Conservation (phyloP, 164 flowering plant species). For the Houttuynia cordata region DNA sequence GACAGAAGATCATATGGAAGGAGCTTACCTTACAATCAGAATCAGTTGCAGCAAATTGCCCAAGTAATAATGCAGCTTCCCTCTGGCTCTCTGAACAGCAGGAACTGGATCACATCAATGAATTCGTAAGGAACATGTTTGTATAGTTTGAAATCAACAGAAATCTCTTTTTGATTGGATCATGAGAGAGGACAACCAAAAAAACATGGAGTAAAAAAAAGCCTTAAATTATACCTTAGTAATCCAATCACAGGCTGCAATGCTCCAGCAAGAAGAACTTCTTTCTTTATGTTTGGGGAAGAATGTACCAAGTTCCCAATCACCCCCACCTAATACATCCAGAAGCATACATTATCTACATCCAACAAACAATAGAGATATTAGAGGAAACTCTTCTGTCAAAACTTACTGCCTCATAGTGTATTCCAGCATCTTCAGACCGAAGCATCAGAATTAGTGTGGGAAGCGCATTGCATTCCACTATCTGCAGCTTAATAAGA, state of each 20-base stretch:
- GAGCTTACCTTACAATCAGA: conserved; percentile 77
- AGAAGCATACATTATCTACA: background rate
- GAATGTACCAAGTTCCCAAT: conserved; percentile 98
- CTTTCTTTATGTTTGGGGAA: conserved; percentile 89
- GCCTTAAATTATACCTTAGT: conserved; percentile 56
- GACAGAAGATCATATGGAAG: background rate
- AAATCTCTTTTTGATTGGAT: background rate
- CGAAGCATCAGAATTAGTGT: conserved; percentile 87
- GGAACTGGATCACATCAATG: conserved; percentile 41
- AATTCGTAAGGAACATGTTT: background rate
- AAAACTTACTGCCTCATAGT: conserved; percentile 86
- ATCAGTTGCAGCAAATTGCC: conserved; percentile 95
- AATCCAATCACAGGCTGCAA: conserved; percentile 93
- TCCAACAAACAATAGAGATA: background rate
- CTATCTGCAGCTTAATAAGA: conserved; percentile 46
- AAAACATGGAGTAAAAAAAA: too few relatives aligned
- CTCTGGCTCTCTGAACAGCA: conserved; percentile 91
- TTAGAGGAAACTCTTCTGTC: background rate
- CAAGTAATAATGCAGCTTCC: conserved; percentile 86
- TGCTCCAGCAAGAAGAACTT: conserved; percentile 94
- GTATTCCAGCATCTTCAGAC: conserved; percentile 91
- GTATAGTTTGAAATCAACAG: too few relatives aligned
- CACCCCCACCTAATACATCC: conserved; percentile 75
- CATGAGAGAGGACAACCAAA: background rate
- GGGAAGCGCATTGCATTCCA: conserved; percentile 95